These are phyloP conservation scores for Fusarium xylarioides DNA, from an alignment of 2,329 filamentous ascomycete genomes.

Conservation along the genomic window DNA sequence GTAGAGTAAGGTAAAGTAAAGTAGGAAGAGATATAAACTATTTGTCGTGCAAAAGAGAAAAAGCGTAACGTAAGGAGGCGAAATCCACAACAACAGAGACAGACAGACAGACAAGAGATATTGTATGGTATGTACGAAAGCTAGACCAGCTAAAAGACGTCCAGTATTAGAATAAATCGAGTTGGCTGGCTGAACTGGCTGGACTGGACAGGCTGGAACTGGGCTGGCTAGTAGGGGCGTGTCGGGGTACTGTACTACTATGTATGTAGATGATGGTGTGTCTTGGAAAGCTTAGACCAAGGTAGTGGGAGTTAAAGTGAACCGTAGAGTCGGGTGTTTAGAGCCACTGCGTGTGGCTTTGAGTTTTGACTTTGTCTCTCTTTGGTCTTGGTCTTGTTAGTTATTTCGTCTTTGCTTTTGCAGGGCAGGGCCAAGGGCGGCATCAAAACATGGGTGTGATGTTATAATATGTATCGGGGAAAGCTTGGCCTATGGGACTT, in stretches of 20 bases:
- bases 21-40: background rate
- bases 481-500: constrained; percentile 10
- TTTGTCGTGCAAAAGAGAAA: background rate
- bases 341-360: constrained; percentile 32
- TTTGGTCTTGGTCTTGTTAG: constrained; percentile 1
- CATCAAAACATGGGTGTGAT: constrained; percentile 31
- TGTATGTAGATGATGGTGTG: background rate
- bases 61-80: constrained; percentile 11
- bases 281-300: constrained; percentile 13
- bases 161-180: constrained; percentile 20
- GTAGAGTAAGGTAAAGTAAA: background rate
- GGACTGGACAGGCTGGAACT: background rate
- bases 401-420: constrained; percentile 13
- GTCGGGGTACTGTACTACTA: constrained; percentile 14
- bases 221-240: constrained; percentile 11
- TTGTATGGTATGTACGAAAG: constrained; percentile 28
- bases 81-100: background rate
- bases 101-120: background rate
- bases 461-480: background rate
- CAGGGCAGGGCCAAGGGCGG: constrained; percentile 19
- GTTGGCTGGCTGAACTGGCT: background rate
- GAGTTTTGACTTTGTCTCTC: constrained; percentile 33
- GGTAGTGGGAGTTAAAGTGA: constrained; percentile 39
- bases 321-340: constrained; percentile 38
- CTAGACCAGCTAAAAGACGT: constrained; percentile 25